A percentile compares a stretch with the other conserved stretches of the same genome.
Conservation (phyloP, 164 flowering plant species). For the Chloranthus sessilifolius region DNA sequence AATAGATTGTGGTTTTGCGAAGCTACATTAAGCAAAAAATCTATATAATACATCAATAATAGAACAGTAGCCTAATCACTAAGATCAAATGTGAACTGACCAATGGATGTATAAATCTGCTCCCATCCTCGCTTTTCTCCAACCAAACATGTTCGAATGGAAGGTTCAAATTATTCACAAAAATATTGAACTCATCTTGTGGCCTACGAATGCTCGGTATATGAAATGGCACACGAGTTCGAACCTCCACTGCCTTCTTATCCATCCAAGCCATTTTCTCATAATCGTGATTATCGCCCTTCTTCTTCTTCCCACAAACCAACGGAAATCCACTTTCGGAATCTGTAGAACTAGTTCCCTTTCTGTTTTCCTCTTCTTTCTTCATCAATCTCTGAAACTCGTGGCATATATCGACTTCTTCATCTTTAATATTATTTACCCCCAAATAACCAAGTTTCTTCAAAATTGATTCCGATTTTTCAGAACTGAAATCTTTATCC, state of each 20-base stretch:
- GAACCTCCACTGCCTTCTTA: constrained; percentile 25
- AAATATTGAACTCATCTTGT: constrained; percentile 65
- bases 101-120: constrained; percentile 72
- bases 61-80: too few relatives aligned
- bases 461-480: constrained; percentile 8
- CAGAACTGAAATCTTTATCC: too few relatives aligned
- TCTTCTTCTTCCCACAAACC: constrained; percentile 75
- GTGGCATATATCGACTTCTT: too few relatives aligned
- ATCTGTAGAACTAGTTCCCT: constrained; percentile 9
- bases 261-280: constrained; percentile 57
- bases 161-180: constrained; percentile 75
- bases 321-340: constrained; percentile 65
- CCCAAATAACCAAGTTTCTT: constrained; percentile 5
- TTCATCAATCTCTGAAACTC: constrained; percentile 53
- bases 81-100: constrained; percentile 29
- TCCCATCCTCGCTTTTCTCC: constrained; percentile 76
- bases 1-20: too few relatives aligned
- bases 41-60: too few relatives aligned
- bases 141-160: constrained; percentile 94
- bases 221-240: constrained; percentile 78
- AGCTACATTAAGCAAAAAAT: too few relatives aligned
- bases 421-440: too few relatives aligned
- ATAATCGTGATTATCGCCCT: constrained; percentile 16
- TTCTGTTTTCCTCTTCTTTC: constrained; percentile 30
- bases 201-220: constrained; percentile 69